Evolutionary conservation across 2,329 filamentous ascomycete species (phyloP), one percentile per base, ranked within the genome.

Genomic region (Triangularia verruculosa): DNA sequence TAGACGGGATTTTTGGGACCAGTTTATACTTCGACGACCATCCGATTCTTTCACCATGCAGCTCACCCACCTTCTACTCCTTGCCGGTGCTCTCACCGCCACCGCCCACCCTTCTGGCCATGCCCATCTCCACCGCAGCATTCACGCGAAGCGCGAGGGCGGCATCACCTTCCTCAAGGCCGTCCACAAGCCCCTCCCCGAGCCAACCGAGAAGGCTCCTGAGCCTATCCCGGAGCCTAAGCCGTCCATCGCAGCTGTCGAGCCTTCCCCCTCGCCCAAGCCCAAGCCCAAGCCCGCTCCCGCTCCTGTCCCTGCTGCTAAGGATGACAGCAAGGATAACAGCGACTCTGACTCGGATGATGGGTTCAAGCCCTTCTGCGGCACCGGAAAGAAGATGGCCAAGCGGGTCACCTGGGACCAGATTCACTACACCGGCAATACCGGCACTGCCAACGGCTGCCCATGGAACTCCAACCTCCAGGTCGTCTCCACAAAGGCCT

Each of bases 381-480:
- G 64, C 66, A 74, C 76, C 70, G 28, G 57, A 59, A 63, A 72
- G 71, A 63, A 72, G 70, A 68, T 74, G 72, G 30, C 27, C 56
- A 82, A 84, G 79, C 78, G 82, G 68, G 77, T 83, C 68, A 80
- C 81, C 62, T 15, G 69, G 43, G 75, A 74, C 62, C 70, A 84
- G 67, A 82, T 84, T 67, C 73, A 74, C 61, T 80, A 80, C 73
- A 70, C 68, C 3, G 82, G 82, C 68, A 84, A 85, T 77, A 72
- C 73, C 13, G 82, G 82, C 63, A 70, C 71, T 57, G 1, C 64
- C 8, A 62, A 63, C 39, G 68, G 68, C 57, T 71, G 70, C 68
- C 3, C 51, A 3, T 84, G 78, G 72, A 82, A 81, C 70, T 83
- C 81, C 80, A 85, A 85, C 79, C 73, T 83, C 57, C 79, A 81